These are phyloP conservation scores for Penicillium bovifimosum DNA, from an alignment of 495 filamentous ascomycete genomes.

Conservation along the genomic window DNA sequence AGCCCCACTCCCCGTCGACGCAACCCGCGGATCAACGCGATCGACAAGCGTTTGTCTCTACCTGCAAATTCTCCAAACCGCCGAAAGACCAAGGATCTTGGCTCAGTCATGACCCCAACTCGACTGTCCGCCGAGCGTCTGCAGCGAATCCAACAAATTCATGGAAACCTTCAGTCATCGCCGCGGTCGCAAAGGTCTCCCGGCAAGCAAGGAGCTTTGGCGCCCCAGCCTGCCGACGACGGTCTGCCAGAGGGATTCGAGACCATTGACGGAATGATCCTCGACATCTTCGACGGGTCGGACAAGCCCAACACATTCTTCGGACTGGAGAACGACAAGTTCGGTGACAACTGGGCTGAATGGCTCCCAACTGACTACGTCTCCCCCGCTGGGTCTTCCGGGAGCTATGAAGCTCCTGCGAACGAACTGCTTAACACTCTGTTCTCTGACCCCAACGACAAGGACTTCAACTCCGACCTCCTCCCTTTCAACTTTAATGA, in stretches of 20 bases:
- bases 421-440: slow-evolving; percentile 38
- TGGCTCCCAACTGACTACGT: slow-evolving; percentile 38
- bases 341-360: slow-evolving; percentile 32
- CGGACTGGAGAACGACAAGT: slow-evolving; percentile 19
- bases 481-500: slow-evolving; percentile 30
- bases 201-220: slow-evolving; percentile 17
- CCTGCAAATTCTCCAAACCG: slow-evolving; percentile 33
- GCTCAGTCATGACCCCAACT: slow-evolving; percentile 23
- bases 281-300: slow-evolving; percentile 37
- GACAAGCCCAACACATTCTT: slow-evolving; percentile 22
- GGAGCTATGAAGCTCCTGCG: slow-evolving; percentile 23
- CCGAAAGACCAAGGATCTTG: slow-evolving; percentile 23
- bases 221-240: slow-evolving; percentile 17
- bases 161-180: slow-evolving; percentile 16
- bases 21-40: slow-evolving; percentile 40
- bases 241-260: slow-evolving; percentile 25
- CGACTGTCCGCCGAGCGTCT: slow-evolving; percentile 34
- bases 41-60: slow-evolving; percentile 41
- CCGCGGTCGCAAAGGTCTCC: slow-evolving; percentile 24
- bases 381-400: slow-evolving; percentile 29
- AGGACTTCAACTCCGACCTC: slow-evolving; percentile 24
- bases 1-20: slow-evolving; percentile 57
- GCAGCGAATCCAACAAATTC: slow-evolving; percentile 33
- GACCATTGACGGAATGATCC: slow-evolving; percentile 35
- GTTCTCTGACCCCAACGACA: slow-evolving; percentile 35